Conservation (phyloP, 495 filamentous ascomycete species). For the Penicillium daleae region DNA sequence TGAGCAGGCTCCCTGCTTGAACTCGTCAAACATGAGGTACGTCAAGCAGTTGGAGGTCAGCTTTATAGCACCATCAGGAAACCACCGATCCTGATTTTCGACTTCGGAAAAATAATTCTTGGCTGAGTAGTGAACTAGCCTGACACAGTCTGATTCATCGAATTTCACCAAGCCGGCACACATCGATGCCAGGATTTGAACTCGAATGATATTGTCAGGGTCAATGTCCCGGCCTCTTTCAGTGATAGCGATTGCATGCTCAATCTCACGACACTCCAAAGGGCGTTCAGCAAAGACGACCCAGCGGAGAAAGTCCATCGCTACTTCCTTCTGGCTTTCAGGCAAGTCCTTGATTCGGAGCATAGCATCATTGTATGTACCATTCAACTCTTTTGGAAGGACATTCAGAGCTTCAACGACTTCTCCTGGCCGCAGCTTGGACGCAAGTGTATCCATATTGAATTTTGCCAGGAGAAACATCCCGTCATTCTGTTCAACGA, state of each 20-base stretch:
- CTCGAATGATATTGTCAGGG: conserved; percentile 8
- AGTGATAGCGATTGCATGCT: conserved; percentile 10
- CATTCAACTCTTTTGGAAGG: conserved; percentile 7
- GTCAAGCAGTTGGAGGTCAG: conserved; percentile 7
- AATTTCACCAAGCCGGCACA: conserved; percentile 9
- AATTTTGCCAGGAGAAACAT: conserved; percentile 12
- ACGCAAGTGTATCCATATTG: conserved; percentile 12
- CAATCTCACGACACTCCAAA: conserved; percentile 5
- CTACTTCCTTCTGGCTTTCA: not conserved
- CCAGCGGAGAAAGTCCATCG: conserved; percentile 8
- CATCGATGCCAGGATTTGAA: conserved; percentile 9
- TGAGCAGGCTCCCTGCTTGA: not conserved
- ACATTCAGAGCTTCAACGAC: conserved; percentile 1
- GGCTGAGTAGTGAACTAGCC: conserved; percentile 9
- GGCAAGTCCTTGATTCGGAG: conserved; percentile 6
- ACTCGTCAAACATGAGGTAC: conserved; percentile 7
- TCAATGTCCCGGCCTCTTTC: not conserved
- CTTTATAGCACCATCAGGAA: conserved; percentile 5
- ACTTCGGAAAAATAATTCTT: conserved; percentile 9
- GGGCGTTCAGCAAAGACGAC: conserved; percentile 13
- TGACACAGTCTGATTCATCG: conserved; percentile 10
- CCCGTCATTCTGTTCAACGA: conserved; percentile 8
- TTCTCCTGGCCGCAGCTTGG: conserved; percentile 9
- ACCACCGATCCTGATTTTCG: conserved; percentile 6
- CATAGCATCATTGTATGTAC: conserved; percentile 11